phyloP scores from a whole-genome alignment of 225 moss, liverwort and hornwort species.

The Bryoerythrophyllum caledonicum region DNA sequence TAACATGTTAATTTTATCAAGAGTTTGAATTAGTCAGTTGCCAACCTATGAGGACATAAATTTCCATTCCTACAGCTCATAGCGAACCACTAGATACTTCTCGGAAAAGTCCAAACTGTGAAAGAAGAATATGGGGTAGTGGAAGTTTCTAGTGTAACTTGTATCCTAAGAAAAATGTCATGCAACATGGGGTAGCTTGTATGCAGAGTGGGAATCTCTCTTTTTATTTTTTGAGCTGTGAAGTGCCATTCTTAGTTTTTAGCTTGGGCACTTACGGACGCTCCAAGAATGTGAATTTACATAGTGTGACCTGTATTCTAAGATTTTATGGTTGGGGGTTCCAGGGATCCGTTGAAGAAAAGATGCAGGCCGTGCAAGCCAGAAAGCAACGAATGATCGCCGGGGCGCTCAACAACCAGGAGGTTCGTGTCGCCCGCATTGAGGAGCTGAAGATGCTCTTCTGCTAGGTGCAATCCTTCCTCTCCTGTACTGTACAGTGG shows the following conservation, averaged over 20 bases:
- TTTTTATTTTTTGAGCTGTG: too few relatives aligned
- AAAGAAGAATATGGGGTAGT: too few relatives aligned
- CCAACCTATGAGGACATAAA: too few relatives aligned
- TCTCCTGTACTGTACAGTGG: slow-evolving; percentile 27
- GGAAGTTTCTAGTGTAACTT: too few relatives aligned
- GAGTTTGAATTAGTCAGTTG: background rate
- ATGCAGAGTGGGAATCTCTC: too few relatives aligned
- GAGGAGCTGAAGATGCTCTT: slow-evolving; percentile 97
- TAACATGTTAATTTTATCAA: background rate
- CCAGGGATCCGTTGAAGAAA: slow-evolving; percentile 85
- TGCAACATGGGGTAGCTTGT: too few relatives aligned
- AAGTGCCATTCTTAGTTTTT: too few relatives aligned
- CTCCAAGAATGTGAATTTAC: background rate
- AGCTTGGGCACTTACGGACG: too few relatives aligned
- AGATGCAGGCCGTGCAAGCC: slow-evolving; percentile 91
- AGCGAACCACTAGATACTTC: too few relatives aligned
- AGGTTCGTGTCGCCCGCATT: slow-evolving; percentile 80
- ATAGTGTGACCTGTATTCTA: background rate
- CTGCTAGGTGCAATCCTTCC: slow-evolving; percentile 42
- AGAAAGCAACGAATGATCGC: slow-evolving; percentile 91
- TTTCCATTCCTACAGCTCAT: too few relatives aligned
- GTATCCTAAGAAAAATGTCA: too few relatives aligned
- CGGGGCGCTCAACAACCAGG: slow-evolving; percentile 84
- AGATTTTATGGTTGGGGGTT: slow-evolving; percentile 2
- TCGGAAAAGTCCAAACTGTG: too few relatives aligned